phyloP scores from a whole-genome alignment of 192 early-diverging fungal species.

The Chytriomyces sp. region DNA sequence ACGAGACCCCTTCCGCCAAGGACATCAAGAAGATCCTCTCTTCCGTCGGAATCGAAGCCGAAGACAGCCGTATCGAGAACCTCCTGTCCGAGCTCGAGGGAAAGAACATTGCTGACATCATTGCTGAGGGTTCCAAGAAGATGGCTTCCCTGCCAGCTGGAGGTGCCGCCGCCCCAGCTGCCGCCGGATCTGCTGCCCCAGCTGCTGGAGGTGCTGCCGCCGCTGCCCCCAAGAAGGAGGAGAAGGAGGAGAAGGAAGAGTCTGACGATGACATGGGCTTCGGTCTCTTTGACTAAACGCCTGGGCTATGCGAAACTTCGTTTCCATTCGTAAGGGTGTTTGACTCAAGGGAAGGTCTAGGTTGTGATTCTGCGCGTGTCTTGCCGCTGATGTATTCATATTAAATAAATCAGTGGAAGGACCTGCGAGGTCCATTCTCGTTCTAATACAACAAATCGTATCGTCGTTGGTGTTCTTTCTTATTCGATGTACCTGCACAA shows the following conservation, averaged over 20 bases:
- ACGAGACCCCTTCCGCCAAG: constrained; percentile 75
- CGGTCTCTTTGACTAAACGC: constrained; percentile 94
- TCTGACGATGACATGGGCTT: constrained; percentile 92
- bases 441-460: no score
- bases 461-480: no score
- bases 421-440: no score
- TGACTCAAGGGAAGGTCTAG: no score
- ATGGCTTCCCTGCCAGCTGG: constrained; percentile 92
- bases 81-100: constrained; percentile 84
- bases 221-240: constrained; percentile 68
- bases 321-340: no score
- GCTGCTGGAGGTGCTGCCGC: constrained; percentile 70
- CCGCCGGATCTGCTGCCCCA: constrained; percentile 68
- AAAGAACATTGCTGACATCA: constrained; percentile 89
- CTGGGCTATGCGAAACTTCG: neutral
- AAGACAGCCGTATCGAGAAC: constrained; percentile 76
- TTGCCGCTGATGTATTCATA: no score
- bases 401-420: no score
- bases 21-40: constrained; percentile 83
- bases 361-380: no score
- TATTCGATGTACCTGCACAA: no score
- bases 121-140: constrained; percentile 90
- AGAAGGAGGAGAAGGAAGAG: constrained; percentile 78
- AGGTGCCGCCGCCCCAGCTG: constrained; percentile 75
- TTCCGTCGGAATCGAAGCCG: constrained; percentile 90